These are phyloP conservation scores for Colletotrichum salicis DNA, from an alignment of 2,329 filamentous ascomycete genomes.

Conservation along the genomic window DNA sequence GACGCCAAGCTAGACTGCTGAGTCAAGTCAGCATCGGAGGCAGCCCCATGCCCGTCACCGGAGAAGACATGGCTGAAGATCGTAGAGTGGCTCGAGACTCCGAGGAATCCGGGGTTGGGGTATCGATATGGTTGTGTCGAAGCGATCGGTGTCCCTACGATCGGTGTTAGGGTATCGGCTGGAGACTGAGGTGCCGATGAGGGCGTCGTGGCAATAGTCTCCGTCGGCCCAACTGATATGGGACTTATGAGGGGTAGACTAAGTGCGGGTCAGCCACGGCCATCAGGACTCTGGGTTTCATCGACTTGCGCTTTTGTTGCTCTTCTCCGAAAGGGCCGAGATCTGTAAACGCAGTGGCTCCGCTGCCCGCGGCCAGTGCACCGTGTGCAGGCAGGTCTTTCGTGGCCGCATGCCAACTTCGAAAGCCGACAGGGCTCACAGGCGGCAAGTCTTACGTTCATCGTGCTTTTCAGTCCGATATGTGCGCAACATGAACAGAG, in stretches of 20 bases:
- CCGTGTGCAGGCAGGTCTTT: slow-evolving; percentile 41
- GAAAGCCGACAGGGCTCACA: background rate
- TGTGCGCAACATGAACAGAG: background rate
- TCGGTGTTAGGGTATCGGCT: background rate
- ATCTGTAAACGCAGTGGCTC: slow-evolving; percentile 35
- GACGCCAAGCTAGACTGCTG: background rate
- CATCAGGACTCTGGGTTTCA: background rate
- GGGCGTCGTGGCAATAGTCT: background rate
- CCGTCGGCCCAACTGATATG: background rate
- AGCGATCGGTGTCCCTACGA: background rate
- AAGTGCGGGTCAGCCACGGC: background rate
- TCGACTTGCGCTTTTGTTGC: background rate
- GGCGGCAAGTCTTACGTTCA: background rate
- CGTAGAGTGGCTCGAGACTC: background rate
- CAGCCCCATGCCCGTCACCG: background rate
- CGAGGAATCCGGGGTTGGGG: background rate
- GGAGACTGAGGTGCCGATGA: background rate
- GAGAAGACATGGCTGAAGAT: background rate
- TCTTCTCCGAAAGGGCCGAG: slow-evolving; percentile 29
- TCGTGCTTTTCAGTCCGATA: background rate
- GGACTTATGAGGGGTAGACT: background rate
- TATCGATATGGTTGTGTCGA: background rate
- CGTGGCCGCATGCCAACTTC: slow-evolving; percentile 40
- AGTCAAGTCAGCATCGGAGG: background rate
- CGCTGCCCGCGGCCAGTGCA: slow-evolving; percentile 36